phyloP scores from a whole-genome alignment of 768 basidiomycete genomes.

The Suillus bovinus region DNA sequence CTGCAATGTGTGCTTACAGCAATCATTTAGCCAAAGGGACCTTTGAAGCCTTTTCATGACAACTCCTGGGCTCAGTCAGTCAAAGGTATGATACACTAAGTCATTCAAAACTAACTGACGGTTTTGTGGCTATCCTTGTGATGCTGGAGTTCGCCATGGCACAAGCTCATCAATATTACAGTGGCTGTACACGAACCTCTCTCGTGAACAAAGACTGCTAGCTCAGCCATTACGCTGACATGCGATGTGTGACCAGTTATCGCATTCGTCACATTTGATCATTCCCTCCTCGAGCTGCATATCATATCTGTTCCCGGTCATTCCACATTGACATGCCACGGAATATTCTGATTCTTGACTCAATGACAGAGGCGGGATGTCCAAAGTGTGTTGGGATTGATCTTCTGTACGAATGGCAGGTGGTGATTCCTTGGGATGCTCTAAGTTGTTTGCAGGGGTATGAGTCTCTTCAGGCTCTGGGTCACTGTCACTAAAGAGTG shows the following conservation, averaged over 20 bases:
- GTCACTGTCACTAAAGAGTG: too few relatives aligned
- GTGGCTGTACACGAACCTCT: too few relatives aligned
- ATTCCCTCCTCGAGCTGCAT: not conserved
- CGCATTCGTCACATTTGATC: not conserved
- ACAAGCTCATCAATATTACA: too few relatives aligned
- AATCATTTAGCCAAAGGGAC: too few relatives aligned
- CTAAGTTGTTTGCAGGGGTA: not conserved
- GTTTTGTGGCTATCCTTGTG: too few relatives aligned
- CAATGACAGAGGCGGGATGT: not conserved
- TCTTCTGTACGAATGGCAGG: not conserved
- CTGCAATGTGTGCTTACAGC: not conserved
- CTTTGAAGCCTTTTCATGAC: too few relatives aligned
- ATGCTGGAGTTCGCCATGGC: too few relatives aligned
- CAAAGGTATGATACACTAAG: too few relatives aligned
- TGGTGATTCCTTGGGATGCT: not conserved
- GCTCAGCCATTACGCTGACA: not conserved
- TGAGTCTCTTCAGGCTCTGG: too few relatives aligned
- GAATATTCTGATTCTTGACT: not conserved
- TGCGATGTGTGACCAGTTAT: not conserved
- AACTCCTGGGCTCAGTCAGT: too few relatives aligned
- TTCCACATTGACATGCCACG: not conserved
- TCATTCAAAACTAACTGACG: too few relatives aligned
- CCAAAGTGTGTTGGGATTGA: not conserved
- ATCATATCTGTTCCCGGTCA: not conserved
- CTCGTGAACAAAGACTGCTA: too few relatives aligned